Base-by-base conservation (phyloP, 805 yeast genomes). In the Saturnispora zaruensis region DNA sequence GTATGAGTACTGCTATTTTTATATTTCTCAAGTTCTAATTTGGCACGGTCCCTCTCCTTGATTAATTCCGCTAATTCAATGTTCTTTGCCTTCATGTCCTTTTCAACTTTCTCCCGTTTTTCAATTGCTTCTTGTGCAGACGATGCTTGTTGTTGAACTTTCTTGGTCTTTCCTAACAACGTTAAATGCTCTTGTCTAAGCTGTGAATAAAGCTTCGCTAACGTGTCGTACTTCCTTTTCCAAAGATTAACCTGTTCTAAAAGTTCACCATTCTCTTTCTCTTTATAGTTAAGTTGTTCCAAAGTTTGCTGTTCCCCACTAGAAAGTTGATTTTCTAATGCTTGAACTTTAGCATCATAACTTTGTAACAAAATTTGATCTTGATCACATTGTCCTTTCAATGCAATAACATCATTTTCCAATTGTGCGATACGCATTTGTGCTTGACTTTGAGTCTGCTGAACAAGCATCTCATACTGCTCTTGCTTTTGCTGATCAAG, bases 111-210 rank as follows among this genome's bases (percentile, higher is more conserved):
- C 60, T 89, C 96, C 56, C 89, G 80, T 66, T 81, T 84, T 55
- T 84, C 84, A 54, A 89, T 78, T 0, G 96, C 85, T 67, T 89
- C 96, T 63, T 88, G 96, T 9, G 96, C 96, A 56, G 79, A 74
- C 13, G 89, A 84, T 3, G 93, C 95, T 66, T 86, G 87, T 57
- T 87, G 86, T 67, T 88, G 95, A 44, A 83, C 74, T 57, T 84
- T 82, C 63, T 90, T 89, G 62, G 83, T 83, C 61, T 83, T 84
- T 46, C 84, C 74, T 61, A 90, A 74, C 50, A 89, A 68, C 54
- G 82, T 84, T 60, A 90, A 73, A 63, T 90, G 96, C 66, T 90
- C 97, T 66, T 87, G 95, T 62, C 97, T 83, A 57, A 90, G 72
- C 67, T 89, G 96, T 2, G 95, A 82, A 65, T 90, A 90, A 55